phyloP scores from a whole-genome alignment of 202 grass and related monocot genomes.

The Carex arenaria region DNA sequence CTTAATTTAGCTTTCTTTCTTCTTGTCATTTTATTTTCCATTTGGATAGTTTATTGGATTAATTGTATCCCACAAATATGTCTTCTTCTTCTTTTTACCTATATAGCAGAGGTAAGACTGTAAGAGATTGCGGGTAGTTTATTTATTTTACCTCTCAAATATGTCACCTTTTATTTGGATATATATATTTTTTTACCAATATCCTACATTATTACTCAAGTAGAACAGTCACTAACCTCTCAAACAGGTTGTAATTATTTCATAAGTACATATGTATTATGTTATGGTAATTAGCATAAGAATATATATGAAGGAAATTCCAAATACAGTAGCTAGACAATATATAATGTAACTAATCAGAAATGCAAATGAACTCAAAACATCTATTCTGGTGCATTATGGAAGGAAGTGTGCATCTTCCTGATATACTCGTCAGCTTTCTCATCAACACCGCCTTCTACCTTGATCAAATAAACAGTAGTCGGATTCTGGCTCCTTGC shows the following conservation, averaged over 20 bases:
- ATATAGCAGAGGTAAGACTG: too few relatives aligned
- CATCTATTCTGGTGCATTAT: not conserved
- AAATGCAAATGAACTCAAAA: not conserved
- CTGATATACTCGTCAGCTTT: constrained; percentile 9
- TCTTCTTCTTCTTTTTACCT: too few relatives aligned
- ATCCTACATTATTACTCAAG: not conserved
- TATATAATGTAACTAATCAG: not conserved
- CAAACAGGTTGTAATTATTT: not conserved
- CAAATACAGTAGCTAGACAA: not conserved
- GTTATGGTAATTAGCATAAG: not conserved
- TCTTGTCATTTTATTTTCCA: not conserved
- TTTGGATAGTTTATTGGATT: too few relatives aligned
- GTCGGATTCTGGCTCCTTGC: not conserved
- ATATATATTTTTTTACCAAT: too few relatives aligned
- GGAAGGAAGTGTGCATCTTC: constrained; percentile 1
- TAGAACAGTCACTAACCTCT: not conserved
- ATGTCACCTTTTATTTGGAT: too few relatives aligned
- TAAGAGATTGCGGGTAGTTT: too few relatives aligned
- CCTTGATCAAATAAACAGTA: not conserved
- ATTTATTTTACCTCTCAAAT: too few relatives aligned
- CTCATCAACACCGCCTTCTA: not conserved
- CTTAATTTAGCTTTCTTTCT: not conserved
- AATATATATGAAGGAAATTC: not conserved
- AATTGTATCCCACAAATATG: too few relatives aligned
- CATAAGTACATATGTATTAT: not conserved